These are phyloP conservation scores for Coemansia sp. DNA, from an alignment of 192 early-diverging fungal genomes.

Conservation along the genomic window DNA sequence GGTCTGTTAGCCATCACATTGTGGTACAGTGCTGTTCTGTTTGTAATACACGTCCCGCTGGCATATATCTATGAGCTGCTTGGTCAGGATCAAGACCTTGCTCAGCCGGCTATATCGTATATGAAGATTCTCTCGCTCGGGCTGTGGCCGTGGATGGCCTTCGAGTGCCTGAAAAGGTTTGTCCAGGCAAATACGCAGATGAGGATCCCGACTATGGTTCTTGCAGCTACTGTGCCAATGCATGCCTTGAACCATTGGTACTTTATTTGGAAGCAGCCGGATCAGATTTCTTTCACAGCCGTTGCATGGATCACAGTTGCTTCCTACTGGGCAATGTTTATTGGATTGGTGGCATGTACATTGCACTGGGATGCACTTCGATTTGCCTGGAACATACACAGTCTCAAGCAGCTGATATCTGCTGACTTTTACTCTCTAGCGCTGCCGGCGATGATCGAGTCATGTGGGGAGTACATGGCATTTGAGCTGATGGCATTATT, in stretches of 20 bases:
- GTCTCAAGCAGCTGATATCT: conserved; percentile 47
- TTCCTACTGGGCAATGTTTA: conserved; percentile 75
- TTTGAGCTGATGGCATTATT: conserved; percentile 53
- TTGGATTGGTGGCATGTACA: conserved; percentile 61
- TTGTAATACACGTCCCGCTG: conserved; percentile 63
- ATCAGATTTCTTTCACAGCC: conserved; percentile 66
- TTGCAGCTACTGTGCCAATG: conserved; percentile 20
- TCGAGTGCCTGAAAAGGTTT: conserved; percentile 84
- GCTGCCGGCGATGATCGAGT: conserved; percentile 70
- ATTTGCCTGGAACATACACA: conserved; percentile 56
- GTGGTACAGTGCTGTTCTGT: conserved; percentile 68
- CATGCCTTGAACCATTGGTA: conserved; percentile 70
- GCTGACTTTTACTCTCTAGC: conserved; percentile 56
- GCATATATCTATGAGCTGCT: conserved; percentile 62
- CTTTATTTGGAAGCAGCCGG: conserved; percentile 67
- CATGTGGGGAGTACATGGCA: conserved; percentile 63
- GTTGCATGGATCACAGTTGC: conserved; percentile 77
- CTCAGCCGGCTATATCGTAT: conserved; percentile 67
- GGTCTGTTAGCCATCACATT: conserved; percentile 70
- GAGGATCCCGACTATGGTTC: conserved; percentile 56
- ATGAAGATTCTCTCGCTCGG: conserved; percentile 67
- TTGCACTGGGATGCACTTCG: conserved; percentile 53
- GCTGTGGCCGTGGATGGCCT: conserved; percentile 74
- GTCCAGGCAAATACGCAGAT: conserved; percentile 83
- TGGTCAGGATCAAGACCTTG: conserved; percentile 72